Percentiles rank a stretch among this genome's conserved stretches.
Conservation (phyloP, 1,284 basidiomycete species). For the Sutorius eximius region DNA sequence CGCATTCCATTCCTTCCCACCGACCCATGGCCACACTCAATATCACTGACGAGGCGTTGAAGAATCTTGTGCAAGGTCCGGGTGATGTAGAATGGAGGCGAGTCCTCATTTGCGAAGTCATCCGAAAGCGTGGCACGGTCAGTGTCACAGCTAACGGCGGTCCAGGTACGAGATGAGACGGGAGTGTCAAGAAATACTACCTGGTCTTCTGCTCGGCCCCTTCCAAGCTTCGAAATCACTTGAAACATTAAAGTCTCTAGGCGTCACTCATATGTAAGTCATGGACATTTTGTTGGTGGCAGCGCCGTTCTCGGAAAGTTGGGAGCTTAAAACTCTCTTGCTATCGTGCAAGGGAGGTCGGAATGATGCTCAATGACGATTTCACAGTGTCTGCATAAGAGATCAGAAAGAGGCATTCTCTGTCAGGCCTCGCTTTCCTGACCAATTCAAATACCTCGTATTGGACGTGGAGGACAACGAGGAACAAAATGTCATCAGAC, state of each 20-base stretch:
- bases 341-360: not conserved
- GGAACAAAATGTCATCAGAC: conserved; percentile 84
- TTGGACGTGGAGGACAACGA: conserved; percentile 89
- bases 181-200: conserved; percentile 89
- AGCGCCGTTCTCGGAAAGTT: conserved; percentile 7
- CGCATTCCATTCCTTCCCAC: not conserved
- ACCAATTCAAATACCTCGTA: conserved; percentile 76
- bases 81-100: conserved; percentile 78
- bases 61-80: conserved; percentile 69
- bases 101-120: conserved; percentile 22
- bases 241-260: conserved; percentile 59
- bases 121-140: not conserved
- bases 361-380: not conserved
- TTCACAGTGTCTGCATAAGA: conserved; percentile 76
- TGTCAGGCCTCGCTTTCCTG: conserved; percentile 82
- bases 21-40: conserved; percentile 24
- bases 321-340: not conserved
- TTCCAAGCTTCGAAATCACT: conserved; percentile 85
- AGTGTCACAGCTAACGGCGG: conserved; percentile 6
- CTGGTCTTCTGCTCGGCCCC: conserved; percentile 81
- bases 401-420: conserved; percentile 87
- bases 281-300: conserved; percentile 5
- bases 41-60: conserved; percentile 53
- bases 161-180: conserved; percentile 91
- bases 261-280: conserved; percentile 86